Base-by-base conservation (phyloP, 108 stramenopile genomes). In the Stephanodiscus triporus region DNA sequence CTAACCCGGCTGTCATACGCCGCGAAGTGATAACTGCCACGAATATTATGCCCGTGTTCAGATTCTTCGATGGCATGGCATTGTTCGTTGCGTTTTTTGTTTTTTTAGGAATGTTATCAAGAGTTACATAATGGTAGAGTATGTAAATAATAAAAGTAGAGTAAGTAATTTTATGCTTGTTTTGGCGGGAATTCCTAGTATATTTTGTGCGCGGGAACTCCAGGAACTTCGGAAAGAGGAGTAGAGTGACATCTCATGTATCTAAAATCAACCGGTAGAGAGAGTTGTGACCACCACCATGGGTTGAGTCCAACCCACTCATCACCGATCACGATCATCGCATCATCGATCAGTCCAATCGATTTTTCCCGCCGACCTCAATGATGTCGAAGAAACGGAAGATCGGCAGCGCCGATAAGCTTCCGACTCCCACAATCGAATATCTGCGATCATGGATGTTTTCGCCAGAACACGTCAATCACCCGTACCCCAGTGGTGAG, bases 371-470 rank as follows among this genome's bases (percentile, higher is more conserved):
- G 43, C 13, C 43, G 10, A 45, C 8, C n/a, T n/a, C n/a, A n/a
- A n/a, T n/a, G n/a, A n/a, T n/a, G n/a, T n/a, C n/a, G n/a, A n/a
- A n/a, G n/a, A n/a, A n/a, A 7, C 16, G 19, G 48, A 49, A 49
- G 48, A 19, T 2, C 2, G 48, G 48, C 48, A 6, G 48, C 48
- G 48, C n/a, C 48, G 48, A 16, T 16, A n/a, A 26, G 24, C 55
- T 70, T 14, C 8, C 69, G 22, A 16, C 69, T 4, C 22, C 36
- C 19, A 66, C 64, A n/a, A 45, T 66, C 16, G 53, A 67, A 30
- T 78, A 74, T 48, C 72, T 78, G 54, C 65, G 54, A 65, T 22
- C 57, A 6, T 78, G 77, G 77, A 60, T 80, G 38, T 38, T 75
- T 5, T 20, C 26, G 4, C 72, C 72, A 4, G 50, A 50, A 1